phyloP scores from a whole-genome alignment of 1,139 yeast genomes.

The Eremothecium gossypii region DNA sequence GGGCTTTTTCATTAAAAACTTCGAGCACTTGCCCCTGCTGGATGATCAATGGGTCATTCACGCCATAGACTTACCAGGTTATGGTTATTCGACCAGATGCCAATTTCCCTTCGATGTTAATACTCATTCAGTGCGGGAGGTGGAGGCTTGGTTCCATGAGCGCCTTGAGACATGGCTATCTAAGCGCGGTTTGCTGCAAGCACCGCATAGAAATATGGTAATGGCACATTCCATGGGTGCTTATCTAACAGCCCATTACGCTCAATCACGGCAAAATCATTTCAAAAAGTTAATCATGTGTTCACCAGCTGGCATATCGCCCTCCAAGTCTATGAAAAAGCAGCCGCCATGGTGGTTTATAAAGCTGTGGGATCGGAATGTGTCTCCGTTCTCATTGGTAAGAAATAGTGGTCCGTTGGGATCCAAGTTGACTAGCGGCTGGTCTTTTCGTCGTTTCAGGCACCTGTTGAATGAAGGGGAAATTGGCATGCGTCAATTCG shows the following conservation, averaged over 20 bases:
- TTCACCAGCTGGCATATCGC: slow-evolving; percentile 69
- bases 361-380: slow-evolving; percentile 57
- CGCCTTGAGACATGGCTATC: slow-evolving; percentile 54
- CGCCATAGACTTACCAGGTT: slow-evolving; percentile 66
- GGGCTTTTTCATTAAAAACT: slow-evolving; percentile 60
- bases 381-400: slow-evolving; percentile 62
- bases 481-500: slow-evolving; percentile 32
- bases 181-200: slow-evolving; percentile 37
- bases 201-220: slow-evolving; percentile 43
- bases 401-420: slow-evolving; percentile 59
- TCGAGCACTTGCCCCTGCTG: slow-evolving; percentile 30
- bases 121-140: slow-evolving; percentile 26
- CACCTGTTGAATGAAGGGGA: slow-evolving; percentile 34
- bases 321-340: slow-evolving; percentile 34
- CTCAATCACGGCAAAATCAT: slow-evolving; percentile 46
- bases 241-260: slow-evolving; percentile 67
- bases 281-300: slow-evolving; percentile 60
- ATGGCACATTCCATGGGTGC: slow-evolving; percentile 95
- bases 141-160: slow-evolving; percentile 64
- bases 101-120: slow-evolving; percentile 36
- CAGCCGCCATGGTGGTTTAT: slow-evolving; percentile 55
- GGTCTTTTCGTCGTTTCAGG: slow-evolving; percentile 62
- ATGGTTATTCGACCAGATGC: slow-evolving; percentile 66
- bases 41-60: slow-evolving; percentile 52
- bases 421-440: slow-evolving; percentile 64